phyloP scores from a whole-genome alignment of 2,329 filamentous ascomycete genomes.

The Alternaria infectoria region DNA sequence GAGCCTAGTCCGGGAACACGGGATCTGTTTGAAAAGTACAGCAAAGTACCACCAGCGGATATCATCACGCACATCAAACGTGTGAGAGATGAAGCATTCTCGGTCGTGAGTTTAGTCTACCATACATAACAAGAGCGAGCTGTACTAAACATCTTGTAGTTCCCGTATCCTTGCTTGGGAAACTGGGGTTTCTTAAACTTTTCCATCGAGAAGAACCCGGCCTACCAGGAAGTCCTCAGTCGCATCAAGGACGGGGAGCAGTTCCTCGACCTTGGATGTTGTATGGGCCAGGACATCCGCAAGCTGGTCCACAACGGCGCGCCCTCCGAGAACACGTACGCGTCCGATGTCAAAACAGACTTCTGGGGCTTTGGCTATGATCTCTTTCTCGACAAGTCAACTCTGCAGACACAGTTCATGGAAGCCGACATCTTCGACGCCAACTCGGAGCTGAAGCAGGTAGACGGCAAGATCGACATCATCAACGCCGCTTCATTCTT shows the following conservation, averaged over 20 bases:
- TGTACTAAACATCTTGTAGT: constrained; percentile 19
- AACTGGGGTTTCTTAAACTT: constrained; percentile 47
- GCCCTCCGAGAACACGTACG: constrained; percentile 49
- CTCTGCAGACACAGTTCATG: constrained; percentile 58
- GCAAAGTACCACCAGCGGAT: constrained; percentile 43
- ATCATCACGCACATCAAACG: constrained; percentile 47
- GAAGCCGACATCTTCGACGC: constrained; percentile 55
- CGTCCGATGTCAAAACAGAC: constrained; percentile 47
- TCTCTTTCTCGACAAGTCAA: constrained; percentile 46
- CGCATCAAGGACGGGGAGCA: constrained; percentile 44
- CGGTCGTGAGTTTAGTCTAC: constrained; percentile 25
- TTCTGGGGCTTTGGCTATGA: constrained; percentile 63
- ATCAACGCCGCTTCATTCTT: constrained; percentile 53
- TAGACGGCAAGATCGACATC: constrained; percentile 52
- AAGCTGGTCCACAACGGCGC: constrained; percentile 53
- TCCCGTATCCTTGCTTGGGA: constrained; percentile 47
- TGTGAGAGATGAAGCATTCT: constrained; percentile 43
- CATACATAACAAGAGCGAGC: not conserved
- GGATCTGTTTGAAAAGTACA: constrained; percentile 49
- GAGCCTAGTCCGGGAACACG: constrained; percentile 38
- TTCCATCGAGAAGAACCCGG: constrained; percentile 28
- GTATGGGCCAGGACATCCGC: constrained; percentile 56
- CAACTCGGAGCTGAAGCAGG: constrained; percentile 37
- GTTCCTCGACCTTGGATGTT: constrained; percentile 52
- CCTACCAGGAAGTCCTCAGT: constrained; percentile 42